A percentile compares a stretch with the other conserved stretches of the same genome.
These are phyloP conservation scores for Blastocystis sp. DNA, from an alignment of 352 stramenopile species.

Conservation along the genomic window DNA sequence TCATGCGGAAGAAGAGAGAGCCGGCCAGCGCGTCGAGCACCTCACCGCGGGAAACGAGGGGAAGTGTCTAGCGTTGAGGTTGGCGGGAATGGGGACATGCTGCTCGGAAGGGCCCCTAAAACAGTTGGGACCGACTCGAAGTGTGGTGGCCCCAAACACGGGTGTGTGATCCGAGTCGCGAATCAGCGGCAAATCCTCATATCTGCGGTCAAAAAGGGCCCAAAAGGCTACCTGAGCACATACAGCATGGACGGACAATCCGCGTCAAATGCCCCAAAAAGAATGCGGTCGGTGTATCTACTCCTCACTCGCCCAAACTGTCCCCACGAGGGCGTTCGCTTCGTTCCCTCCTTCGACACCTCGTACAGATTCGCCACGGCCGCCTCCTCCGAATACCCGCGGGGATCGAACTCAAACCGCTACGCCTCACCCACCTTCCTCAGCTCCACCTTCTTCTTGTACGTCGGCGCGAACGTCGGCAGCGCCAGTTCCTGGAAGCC, in stretches of 20 bases:
- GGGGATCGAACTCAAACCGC: not conserved
- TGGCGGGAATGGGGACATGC: not conserved
- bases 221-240: constrained; percentile 28
- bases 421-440: not conserved
- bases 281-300: constrained; percentile 67
- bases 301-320: not conserved
- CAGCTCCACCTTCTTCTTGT: constrained; percentile 48
- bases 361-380: constrained; percentile 41
- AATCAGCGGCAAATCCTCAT: constrained; percentile 23
- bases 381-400: constrained; percentile 11
- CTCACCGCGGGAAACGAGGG: not conserved
- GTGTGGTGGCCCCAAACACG: constrained; percentile 54
- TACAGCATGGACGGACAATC: constrained; percentile 39
- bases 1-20: constrained; percentile 19
- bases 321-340: constrained; percentile 54
- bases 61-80: not conserved
- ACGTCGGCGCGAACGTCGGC: constrained; percentile 52
- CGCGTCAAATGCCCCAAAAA: constrained; percentile 44
- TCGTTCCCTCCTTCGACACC: constrained; percentile 47
- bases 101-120: constrained; percentile 8
- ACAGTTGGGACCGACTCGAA: constrained; percentile 49
- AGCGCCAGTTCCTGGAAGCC: constrained; percentile 66
- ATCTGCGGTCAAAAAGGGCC: not conserved
- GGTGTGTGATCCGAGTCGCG: constrained; percentile 56
- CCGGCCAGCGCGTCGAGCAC: not conserved